A percentile compares a stretch with the other conserved stretches of the same genome.
Evolutionary conservation across 2,329 filamentous ascomycete genomes (phyloP).

Genomic region (Fusarium sp.): DNA sequence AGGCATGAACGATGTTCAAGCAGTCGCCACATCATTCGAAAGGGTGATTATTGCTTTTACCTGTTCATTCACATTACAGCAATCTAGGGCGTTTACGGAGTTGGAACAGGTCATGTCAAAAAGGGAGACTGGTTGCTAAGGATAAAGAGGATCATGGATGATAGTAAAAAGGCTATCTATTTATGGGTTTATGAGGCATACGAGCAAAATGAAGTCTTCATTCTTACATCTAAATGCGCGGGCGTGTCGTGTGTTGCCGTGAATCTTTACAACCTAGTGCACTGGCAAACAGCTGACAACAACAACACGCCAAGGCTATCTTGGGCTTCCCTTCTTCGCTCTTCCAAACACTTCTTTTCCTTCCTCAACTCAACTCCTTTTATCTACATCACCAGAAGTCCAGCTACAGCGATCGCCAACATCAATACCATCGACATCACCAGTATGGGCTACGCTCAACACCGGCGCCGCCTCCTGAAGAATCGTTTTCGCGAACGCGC

Average conservation of each 20-base stretch:
- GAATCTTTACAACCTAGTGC: not conserved
- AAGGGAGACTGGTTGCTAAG: too few relatives aligned
- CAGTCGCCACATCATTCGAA: accelerated
- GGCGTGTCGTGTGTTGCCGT: not conserved
- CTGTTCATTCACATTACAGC: accelerated
- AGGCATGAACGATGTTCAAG: accelerated
- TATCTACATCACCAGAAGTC: not conserved
- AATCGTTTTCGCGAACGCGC: too few relatives aligned
- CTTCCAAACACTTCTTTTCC: too few relatives aligned
- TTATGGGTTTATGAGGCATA: too few relatives aligned
- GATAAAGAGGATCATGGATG: too few relatives aligned
- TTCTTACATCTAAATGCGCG: too few relatives aligned
- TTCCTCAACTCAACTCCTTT: not conserved
- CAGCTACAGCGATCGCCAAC: not conserved
- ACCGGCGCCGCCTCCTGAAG: too few relatives aligned
- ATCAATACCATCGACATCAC: too few relatives aligned
- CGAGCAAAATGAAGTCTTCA: too few relatives aligned
- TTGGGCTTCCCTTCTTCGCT: too few relatives aligned
- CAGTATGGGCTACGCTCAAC: not conserved
- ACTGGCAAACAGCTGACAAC: not conserved
- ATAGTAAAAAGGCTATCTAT: too few relatives aligned
- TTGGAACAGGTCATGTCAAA: not conserved
- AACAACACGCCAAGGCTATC: not conserved
- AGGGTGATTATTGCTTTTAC: accelerated
- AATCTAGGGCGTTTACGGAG: not conserved